Percentiles rank a stretch among this genome's conserved stretches.
Conservation (phyloP, 2,329 filamentous ascomycete genomes). For the Neofusicoccum umdonicola region DNA sequence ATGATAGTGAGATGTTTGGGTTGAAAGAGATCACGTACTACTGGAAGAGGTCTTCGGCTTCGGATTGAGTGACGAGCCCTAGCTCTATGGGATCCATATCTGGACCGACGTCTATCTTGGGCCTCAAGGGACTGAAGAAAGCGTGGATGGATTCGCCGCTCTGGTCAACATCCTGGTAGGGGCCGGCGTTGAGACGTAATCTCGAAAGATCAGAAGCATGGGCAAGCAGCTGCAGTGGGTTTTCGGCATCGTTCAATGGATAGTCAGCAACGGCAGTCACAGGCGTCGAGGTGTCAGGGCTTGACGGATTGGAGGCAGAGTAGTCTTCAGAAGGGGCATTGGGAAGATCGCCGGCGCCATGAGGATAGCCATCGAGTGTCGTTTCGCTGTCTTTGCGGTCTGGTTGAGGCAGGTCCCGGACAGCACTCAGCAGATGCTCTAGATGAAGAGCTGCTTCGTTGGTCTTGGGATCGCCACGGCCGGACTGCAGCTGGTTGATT, state of each 20-base stretch:
- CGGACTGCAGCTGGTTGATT: slow-evolving; percentile 21
- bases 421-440: background rate
- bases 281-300: slow-evolving; percentile 19
- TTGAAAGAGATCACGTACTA: slow-evolving; percentile 51
- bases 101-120: slow-evolving; percentile 61
- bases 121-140: slow-evolving; percentile 66
- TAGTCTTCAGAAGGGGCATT: background rate
- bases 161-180: background rate
- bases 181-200: background rate
- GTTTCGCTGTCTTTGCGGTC: slow-evolving; percentile 17
- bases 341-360: slow-evolving; percentile 19
- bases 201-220: slow-evolving; percentile 63
- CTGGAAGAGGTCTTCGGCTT: slow-evolving; percentile 62
- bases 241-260: slow-evolving; percentile 70
- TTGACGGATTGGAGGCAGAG: background rate
- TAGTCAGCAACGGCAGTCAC: slow-evolving; percentile 33
- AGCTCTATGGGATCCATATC: slow-evolving; percentile 69
- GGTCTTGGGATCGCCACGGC: slow-evolving; percentile 1
- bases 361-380: slow-evolving; percentile 19
- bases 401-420: slow-evolving; percentile 45
- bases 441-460: background rate
- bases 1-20: background rate
- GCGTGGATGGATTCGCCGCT: slow-evolving; percentile 26
- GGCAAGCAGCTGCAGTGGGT: slow-evolving; percentile 70
- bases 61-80: slow-evolving; percentile 64